phyloP scores from a whole-genome alignment of 2,329 filamentous ascomycete species.

The Arthrobotrys megalospora region DNA sequence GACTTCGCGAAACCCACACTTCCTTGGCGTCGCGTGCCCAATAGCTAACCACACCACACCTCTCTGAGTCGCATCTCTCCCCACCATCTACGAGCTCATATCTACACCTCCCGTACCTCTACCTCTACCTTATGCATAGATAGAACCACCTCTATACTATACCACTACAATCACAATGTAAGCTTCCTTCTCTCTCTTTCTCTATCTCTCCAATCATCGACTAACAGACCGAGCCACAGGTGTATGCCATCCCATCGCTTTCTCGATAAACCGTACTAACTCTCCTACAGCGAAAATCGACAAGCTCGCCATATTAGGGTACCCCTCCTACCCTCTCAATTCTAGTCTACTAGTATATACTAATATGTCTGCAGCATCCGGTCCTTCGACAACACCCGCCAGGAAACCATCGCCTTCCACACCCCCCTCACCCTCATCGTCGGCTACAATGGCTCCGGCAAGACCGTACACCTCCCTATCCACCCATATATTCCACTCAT shows the following conservation, averaged over 20 bases:
- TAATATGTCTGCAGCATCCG: slow-evolving; percentile 73
- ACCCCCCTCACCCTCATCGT: slow-evolving; percentile 95
- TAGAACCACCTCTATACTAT: not conserved
- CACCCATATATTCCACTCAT: not conserved
- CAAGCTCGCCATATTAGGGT: slow-evolving; percentile 87
- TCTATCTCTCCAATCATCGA: not conserved
- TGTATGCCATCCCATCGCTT: slow-evolving; percentile 40
- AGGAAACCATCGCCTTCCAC: slow-evolving; percentile 88
- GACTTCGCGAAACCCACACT: slow-evolving; percentile 45
- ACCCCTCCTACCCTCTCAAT: slow-evolving; percentile 46
- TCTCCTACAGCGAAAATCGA: slow-evolving; percentile 80
- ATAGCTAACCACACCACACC: not conserved
- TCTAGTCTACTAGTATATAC: not conserved
- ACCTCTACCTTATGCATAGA: not conserved
- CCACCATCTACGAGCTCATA: not conserved
- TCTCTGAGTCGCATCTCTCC: slow-evolving; percentile 16
- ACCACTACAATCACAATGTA: slow-evolving; percentile 28
- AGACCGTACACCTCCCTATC: slow-evolving; percentile 77
- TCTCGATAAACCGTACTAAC: slow-evolving; percentile 6
- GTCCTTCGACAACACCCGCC: slow-evolving; percentile 83
- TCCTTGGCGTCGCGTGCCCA: slow-evolving; percentile 11
- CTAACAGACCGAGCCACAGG: slow-evolving; percentile 40
- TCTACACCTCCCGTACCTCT: not conserved
- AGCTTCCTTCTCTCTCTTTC: not conserved
- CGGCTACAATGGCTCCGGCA: slow-evolving; percentile 96